Conservation (phyloP, 768 basidiomycete species). For the Suillus luteus region DNA sequence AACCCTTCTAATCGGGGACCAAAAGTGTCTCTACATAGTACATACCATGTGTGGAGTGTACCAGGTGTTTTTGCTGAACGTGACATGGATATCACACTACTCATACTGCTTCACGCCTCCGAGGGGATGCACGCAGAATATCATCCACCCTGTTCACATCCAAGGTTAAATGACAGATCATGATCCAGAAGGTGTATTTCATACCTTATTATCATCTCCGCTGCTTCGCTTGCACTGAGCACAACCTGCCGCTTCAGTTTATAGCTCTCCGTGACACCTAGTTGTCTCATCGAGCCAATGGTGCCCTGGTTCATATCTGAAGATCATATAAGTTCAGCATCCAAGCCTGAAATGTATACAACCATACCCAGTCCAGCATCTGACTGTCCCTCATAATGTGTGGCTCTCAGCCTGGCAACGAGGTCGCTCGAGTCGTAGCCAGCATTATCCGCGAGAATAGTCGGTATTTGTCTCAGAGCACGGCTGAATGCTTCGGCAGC, state of each 20-base stretch:
- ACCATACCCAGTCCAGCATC: slow-evolving; percentile 87
- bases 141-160: slow-evolving; percentile 73
- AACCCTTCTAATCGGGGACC: no score
- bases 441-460: slow-evolving; percentile 95
- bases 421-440: slow-evolving; percentile 98
- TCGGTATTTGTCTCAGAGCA: slow-evolving; percentile 93
- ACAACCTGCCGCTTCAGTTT: slow-evolving; percentile 97
- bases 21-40: background rate
- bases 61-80: background rate
- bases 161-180: slow-evolving; percentile 11
- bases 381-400: slow-evolving; percentile 85
- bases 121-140: slow-evolving; percentile 82
- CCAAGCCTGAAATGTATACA: background rate
- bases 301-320: slow-evolving; percentile 29
- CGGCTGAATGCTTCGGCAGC: slow-evolving; percentile 90
- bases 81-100: background rate
- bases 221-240: slow-evolving; percentile 90
- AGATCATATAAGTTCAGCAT: slow-evolving; percentile 3
- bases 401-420: slow-evolving; percentile 86
- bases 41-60: background rate
- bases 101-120: slow-evolving; percentile 81
- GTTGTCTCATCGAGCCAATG: slow-evolving; percentile 72
- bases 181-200: slow-evolving; percentile 23
- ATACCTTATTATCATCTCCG: slow-evolving; percentile 97
- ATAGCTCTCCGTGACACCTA: slow-evolving; percentile 95